Evolutionary conservation across 305 asterid species (phyloP), one percentile per base, ranked within the genome.

Genomic region (Vinca major): DNA sequence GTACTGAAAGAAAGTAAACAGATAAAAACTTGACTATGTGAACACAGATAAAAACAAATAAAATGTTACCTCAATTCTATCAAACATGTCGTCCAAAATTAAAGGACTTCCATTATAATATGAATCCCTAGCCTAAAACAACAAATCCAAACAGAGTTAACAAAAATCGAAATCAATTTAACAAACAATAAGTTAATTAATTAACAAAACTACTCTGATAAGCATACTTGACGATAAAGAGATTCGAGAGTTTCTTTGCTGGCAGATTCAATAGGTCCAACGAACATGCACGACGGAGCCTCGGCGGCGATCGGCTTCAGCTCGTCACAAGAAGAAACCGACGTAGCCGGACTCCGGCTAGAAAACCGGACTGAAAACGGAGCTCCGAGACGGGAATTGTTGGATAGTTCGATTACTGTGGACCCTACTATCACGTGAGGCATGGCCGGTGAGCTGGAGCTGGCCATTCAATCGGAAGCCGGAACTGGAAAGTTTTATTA

Each of bases 191-290:
- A n/a, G n/a, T n/a, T n/a, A n/a, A n/a, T n/a, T 49, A 58, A 67
- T 64, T 36, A 60, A 33, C 21, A 50, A 33, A 14, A 8, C 40
- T 17, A 52, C 20, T 7, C 26, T n/a, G 10, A n/a, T 8, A 20
- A 26, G 68, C 80, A 43, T 63, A 90, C 98, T 73, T 92, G 98
- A 57, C 86, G 78, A 70, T 92, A 92, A 21, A 92, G 92, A 47
- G 97, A 95, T 81, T 92, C 98, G 21, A 92, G 85, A 9, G 88
- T 92, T 75, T 88, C 98, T 71, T 90, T 90, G 60, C 87, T 88
- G 75, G 97, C 98, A n/a, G 88, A 81, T 76, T 92, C 96, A 8
- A 92, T 79, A 16, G 97, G 96, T 37, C 98, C 98, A 66, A 92
- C 91, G 78, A 84, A 92, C 66, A 92, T 75, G 77, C 98, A 92